Evolutionary conservation across 192 early-diverging fungal species (phyloP).

Genomic region (Rhizophlyctis rosea): DNA sequence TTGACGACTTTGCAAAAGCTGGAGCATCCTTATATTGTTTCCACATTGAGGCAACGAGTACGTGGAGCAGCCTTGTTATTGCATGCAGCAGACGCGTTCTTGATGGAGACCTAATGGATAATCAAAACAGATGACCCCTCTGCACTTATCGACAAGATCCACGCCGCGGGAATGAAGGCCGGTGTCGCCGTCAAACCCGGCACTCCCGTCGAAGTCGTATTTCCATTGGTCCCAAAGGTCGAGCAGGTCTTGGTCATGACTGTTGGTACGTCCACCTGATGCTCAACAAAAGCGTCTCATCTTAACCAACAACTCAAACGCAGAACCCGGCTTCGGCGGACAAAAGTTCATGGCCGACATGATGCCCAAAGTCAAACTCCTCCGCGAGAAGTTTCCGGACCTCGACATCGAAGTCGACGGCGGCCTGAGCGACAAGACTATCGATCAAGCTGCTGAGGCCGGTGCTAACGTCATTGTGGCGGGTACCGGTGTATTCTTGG

Average conservation of each 20-base stretch:
- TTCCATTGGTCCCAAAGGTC: slow-evolving; percentile 43
- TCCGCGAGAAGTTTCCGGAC: slow-evolving; percentile 75
- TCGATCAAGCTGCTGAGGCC: slow-evolving; percentile 80
- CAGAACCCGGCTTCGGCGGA: slow-evolving; percentile 94
- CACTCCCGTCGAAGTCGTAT: slow-evolving; percentile 58
- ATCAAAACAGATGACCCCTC: slow-evolving; percentile 48
- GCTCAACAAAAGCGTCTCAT: neutral
- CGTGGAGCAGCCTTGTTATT: neutral
- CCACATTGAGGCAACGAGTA: slow-evolving; percentile 85
- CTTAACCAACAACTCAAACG: neutral
- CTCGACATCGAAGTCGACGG: slow-evolving; percentile 96
- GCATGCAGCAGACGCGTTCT: neutral
- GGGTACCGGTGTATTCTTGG: slow-evolving; percentile 87
- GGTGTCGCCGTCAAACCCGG: slow-evolving; percentile 90
- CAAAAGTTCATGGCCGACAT: slow-evolving; percentile 89
- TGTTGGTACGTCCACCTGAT: slow-evolving; percentile 43
- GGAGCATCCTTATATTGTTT: slow-evolving; percentile 87
- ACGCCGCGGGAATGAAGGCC: slow-evolving; percentile 82
- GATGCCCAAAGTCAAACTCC: slow-evolving; percentile 76
- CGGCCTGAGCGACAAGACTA: slow-evolving; percentile 77
- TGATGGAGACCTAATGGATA: neutral
- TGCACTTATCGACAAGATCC: slow-evolving; percentile 77
- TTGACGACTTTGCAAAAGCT: slow-evolving; percentile 88
- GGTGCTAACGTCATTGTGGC: slow-evolving; percentile 99
- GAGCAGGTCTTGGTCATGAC: slow-evolving; percentile 97